Evolutionary conservation across 352 stramenopile genomes (phyloP).

Genomic region (Thalassiosira ordinaria): DNA sequence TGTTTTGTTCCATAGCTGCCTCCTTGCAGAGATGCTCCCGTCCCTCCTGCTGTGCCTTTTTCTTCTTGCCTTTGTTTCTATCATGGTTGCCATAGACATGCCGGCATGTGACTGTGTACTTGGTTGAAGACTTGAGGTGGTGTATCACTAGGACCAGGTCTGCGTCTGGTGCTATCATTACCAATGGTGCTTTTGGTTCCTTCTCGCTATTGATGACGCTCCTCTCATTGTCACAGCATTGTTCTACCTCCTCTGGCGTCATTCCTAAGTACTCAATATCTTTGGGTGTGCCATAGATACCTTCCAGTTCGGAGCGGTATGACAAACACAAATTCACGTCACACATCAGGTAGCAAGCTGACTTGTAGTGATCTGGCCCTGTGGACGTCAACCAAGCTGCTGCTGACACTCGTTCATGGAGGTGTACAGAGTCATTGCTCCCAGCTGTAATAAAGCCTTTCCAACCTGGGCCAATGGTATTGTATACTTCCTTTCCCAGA

Average conservation of each 20-base stretch:
- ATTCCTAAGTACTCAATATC: constrained; percentile 1
- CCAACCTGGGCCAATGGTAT: background rate
- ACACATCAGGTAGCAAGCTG: background rate
- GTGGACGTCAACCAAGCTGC: constrained; percentile 10
- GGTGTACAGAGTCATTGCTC: constrained; percentile 1
- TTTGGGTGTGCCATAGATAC: background rate
- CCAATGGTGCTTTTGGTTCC: too few species aligned
- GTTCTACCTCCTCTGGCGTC: background rate
- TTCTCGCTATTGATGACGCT: background rate
- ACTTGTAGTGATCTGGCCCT: background rate
- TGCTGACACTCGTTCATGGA: background rate
- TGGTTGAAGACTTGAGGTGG: background rate
- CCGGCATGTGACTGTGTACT: background rate
- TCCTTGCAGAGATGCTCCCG: too few species aligned
- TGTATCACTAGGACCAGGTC: constrained; percentile 33
- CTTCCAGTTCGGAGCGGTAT: constrained; percentile 21
- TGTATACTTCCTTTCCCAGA: background rate
- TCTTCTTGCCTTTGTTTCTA: background rate
- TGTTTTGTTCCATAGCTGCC: too few species aligned
- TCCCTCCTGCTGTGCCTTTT: background rate
- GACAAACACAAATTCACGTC: background rate
- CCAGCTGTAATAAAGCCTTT: background rate
- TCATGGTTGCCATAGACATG: constrained; percentile 6
- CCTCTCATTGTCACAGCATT: constrained; percentile 35
- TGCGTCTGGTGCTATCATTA: constrained; percentile 2